Evolutionary conservation across 371 early-diverging fungal genomes (phyloP), one percentile per base, ranked within the genome.

Genomic region (Lichtheimia ornata): DNA sequence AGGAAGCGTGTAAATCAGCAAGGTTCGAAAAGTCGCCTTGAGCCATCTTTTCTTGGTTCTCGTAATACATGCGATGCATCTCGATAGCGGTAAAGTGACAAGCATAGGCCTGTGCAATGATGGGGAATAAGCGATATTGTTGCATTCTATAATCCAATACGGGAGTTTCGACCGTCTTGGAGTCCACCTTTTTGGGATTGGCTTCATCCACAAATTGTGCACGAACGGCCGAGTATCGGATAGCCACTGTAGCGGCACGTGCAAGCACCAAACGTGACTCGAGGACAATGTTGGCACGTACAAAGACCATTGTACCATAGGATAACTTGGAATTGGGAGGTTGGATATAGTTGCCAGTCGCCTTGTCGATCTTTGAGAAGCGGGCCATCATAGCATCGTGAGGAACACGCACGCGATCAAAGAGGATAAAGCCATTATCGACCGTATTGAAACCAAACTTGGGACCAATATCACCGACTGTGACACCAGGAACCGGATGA

Each of bases 381-480:
- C 86, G 79, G 66, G 89, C 88, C 57, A 95, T 71, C 70, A 95
- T 77, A 53, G 87, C 79, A 60, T 85, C 73, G 56, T 87, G 88
- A 5, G 94, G 92, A 15, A 94, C 79, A 30, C 88, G 86, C 55
- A 85, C 79, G 53, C 82, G 66, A 49, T 92, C 83, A 56, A 94
- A 88, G 62, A 88, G 70, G 61, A 94, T 81, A 66, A 88, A 93
- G 11, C 95, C 96, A 64, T 94, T 95, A 76, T 94, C 95, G 20
- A 92, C 86, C 0, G 87, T 83, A 64, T 89, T 89, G 71, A 83
- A 88, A 1, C 92, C 93, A 51, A 90, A 85, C 70, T 92, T 93
- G 22, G 90, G 84, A 2, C 93, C 94, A 66, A 91, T 84, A 61
- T 93, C 94, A 17, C 92, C 92, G 24, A 91, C 89, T 2, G 84